phyloP scores from a whole-genome alignment of 441 rosid genomes.

The Codiaeum variegatum region DNA sequence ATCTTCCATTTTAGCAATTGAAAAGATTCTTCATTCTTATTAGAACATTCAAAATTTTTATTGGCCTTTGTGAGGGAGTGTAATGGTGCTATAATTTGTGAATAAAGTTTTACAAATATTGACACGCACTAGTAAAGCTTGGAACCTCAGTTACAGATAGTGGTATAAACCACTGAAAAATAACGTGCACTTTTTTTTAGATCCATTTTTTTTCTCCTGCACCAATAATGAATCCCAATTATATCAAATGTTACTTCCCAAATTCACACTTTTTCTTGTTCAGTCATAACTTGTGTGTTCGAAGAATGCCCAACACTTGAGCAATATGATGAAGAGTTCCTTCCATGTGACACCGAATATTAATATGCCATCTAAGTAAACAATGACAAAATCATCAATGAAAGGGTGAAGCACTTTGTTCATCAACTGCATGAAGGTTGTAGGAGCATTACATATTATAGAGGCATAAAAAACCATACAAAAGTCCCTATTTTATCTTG shows the following conservation, averaged over 20 bases:
- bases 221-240: not conserved
- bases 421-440: not conserved
- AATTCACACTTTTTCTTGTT: not conserved
- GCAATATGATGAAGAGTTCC: not conserved
- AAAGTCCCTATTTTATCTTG: not conserved
- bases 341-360: not conserved
- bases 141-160: not conserved
- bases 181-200: not conserved
- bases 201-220: not conserved
- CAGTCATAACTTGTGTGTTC: no score
- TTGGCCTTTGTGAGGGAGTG: not conserved
- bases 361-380: not conserved
- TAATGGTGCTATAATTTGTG: not conserved
- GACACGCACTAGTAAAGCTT: not conserved
- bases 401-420: not conserved
- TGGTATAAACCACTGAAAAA: not conserved
- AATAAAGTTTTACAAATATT: not conserved
- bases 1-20: not conserved
- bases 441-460: no score
- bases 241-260: no score
- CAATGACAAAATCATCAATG: slow-evolving; percentile 3
- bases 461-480: no score
- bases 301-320: not conserved
- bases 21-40: not conserved
- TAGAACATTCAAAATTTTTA: not conserved